Percentiles rank a stretch among this genome's conserved stretches.
phyloP scores from a whole-genome alignment of 1,139 yeast species.

The Magnusiomyces suaveolens region DNA sequence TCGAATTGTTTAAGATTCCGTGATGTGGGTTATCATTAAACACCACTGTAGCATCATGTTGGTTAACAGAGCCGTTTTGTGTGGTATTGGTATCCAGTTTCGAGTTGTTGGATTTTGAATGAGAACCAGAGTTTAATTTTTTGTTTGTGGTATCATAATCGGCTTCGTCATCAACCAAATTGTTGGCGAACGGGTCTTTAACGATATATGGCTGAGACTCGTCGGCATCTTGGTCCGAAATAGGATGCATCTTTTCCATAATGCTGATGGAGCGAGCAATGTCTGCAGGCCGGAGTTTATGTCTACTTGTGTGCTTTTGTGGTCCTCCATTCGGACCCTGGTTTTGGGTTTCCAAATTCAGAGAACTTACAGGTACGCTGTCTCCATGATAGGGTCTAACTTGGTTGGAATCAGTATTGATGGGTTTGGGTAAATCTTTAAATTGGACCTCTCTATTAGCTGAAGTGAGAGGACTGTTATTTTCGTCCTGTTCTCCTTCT shows the following conservation, averaged over 20 bases:
- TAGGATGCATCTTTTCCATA: constrained; percentile 32
- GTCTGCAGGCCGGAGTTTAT: constrained; percentile 67
- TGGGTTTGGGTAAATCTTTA: constrained; percentile 39
- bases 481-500: background rate
- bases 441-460: constrained; percentile 38
- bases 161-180: constrained; percentile 26
- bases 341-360: too few species aligned
- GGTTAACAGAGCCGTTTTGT: too few species aligned
- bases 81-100: too few species aligned
- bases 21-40: too few species aligned
- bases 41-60: too few species aligned
- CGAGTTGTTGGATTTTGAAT: too few species aligned
- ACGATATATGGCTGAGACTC: constrained; percentile 43
- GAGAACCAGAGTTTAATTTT: background rate
- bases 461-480: background rate
- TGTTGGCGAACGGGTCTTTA: constrained; percentile 11
- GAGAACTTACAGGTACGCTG: too few species aligned
- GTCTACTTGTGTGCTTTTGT: constrained; percentile 17
- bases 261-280: constrained; percentile 62
- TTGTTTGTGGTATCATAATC: constrained; percentile 10
- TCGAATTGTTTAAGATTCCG: too few species aligned
- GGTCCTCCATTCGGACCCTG: too few species aligned
- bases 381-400: background rate
- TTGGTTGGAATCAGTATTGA: constrained; percentile 6
- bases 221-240: constrained; percentile 36